These are phyloP conservation scores for Ascochyta koolunga DNA, from an alignment of 2,329 filamentous ascomycete species.

Conservation along the genomic window DNA sequence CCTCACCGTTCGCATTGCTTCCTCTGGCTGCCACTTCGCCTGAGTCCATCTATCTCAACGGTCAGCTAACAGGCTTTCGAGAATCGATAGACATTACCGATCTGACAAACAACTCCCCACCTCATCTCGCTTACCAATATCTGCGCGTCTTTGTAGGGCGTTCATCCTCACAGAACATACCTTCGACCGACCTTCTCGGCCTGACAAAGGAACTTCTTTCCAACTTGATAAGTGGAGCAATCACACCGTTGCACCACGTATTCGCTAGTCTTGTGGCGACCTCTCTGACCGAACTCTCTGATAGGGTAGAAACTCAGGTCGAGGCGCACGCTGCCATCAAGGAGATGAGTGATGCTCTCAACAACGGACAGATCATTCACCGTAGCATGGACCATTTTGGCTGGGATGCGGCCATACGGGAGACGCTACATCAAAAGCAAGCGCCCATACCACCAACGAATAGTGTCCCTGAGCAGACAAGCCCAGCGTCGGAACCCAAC, in stretches of 20 bases:
- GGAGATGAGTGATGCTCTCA: constrained; percentile 44
- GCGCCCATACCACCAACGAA: constrained; percentile 27
- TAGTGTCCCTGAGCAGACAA: constrained; percentile 30
- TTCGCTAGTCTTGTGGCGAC: constrained; percentile 46
- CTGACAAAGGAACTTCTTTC: constrained; percentile 39
- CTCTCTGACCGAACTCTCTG: constrained; percentile 42
- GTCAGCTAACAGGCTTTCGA: constrained; percentile 37
- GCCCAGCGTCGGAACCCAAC: constrained; percentile 38
- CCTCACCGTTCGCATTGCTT: constrained; percentile 36
- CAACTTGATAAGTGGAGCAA: constrained; percentile 31
- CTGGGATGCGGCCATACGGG: constrained; percentile 45
- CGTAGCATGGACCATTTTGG: constrained; percentile 37
- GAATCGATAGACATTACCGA: constrained; percentile 42
- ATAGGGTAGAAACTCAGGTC: constrained; percentile 43
- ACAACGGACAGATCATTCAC: constrained; percentile 41
- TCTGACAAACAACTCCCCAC: constrained; percentile 36
- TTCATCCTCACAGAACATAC: constrained; percentile 26
- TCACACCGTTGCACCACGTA: constrained; percentile 46
- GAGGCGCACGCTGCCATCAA: constrained; percentile 45
- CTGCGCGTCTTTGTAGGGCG: constrained; percentile 43
- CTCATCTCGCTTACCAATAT: constrained; percentile 46
- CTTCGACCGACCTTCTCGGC: constrained; percentile 34
- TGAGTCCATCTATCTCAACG: constrained; percentile 37
- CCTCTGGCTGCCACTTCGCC: constrained; percentile 33
- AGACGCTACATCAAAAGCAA: constrained; percentile 41